A percentile compares a stretch with the other conserved stretches of the same genome.
Evolutionary conservation across 2,329 filamentous ascomycete genomes (phyloP).

Genomic region (Apiospora sp.): DNA sequence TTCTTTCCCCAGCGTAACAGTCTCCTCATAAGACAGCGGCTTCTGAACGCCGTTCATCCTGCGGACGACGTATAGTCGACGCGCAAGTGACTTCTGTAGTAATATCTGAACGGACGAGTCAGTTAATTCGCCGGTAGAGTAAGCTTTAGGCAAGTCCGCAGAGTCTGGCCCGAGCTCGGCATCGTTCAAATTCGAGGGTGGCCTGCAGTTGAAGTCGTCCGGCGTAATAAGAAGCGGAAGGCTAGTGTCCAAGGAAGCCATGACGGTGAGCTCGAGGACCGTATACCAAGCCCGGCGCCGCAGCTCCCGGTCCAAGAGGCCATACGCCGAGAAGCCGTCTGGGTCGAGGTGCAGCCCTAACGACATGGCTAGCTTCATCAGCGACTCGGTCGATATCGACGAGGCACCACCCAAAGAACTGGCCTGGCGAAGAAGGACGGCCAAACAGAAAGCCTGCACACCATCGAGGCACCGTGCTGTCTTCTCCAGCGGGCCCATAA

Average conservation of each 20-base stretch:
- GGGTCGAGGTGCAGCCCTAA: conserved; percentile 43
- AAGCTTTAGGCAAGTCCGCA: not conserved
- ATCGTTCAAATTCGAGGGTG: conserved; percentile 36
- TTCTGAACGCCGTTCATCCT: conserved; percentile 32
- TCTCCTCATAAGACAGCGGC: conserved; percentile 30
- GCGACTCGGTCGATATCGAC: conserved; percentile 39
- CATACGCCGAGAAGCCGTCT: conserved; percentile 31
- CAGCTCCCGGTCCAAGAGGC: conserved; percentile 36
- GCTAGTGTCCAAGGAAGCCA: conserved; percentile 36
- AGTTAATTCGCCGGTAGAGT: conserved; percentile 25
- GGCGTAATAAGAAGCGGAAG: conserved; percentile 32
- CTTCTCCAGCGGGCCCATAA: conserved; percentile 37
- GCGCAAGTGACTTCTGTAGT: conserved; percentile 33
- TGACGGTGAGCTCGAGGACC: conserved; percentile 37
- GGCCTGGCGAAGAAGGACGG: conserved; percentile 36
- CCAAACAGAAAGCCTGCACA: conserved; percentile 38
- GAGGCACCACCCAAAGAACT: conserved; percentile 36
- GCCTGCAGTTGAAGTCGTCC: conserved; percentile 31
- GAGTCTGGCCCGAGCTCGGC: conserved; percentile 25
- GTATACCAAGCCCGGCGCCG: conserved; percentile 41
- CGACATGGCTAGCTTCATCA: conserved; percentile 41
- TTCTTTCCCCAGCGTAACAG: conserved; percentile 29
- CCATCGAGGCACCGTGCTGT: conserved; percentile 37
- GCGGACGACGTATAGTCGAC: conserved; percentile 34
- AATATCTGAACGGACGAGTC: conserved; percentile 36